These are phyloP conservation scores for Tylopilus plumbeoviolaceoides DNA, from an alignment of 768 basidiomycete species.

Conservation along the genomic window DNA sequence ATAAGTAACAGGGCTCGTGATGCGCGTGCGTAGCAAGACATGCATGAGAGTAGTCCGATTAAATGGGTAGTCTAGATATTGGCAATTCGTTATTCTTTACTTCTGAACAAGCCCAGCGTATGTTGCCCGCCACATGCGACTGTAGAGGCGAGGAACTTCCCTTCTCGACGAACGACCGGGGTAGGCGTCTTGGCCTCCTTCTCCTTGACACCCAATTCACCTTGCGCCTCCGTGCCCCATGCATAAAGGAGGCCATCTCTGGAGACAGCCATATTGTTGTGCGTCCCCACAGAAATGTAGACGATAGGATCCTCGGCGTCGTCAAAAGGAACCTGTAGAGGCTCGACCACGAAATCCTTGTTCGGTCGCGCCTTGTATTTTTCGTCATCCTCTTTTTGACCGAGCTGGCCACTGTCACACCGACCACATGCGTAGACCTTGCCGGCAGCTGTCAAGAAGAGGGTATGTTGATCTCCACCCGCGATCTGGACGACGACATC, in stretches of 20 bases:
- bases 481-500: conserved; percentile 67
- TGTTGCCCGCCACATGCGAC: conserved; percentile 80
- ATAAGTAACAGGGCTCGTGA: conserved; percentile 17
- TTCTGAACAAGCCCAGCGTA: conserved; percentile 67
- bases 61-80: conserved; percentile 9
- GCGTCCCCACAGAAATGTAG: conserved; percentile 62
- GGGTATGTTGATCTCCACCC: conserved; percentile 84
- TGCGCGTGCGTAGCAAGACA: conserved; percentile 14
- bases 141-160: conserved; percentile 46
- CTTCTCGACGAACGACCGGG: conserved; percentile 66
- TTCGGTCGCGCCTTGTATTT: conserved; percentile 53
- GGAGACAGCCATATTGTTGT: conserved; percentile 71
- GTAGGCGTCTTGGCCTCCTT: conserved; percentile 61
- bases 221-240: conserved; percentile 78
- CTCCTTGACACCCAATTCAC: conserved; percentile 66
- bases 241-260: conserved; percentile 62
- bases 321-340: conserved; percentile 63
- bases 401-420: conserved; percentile 79
- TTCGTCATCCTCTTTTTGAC: conserved; percentile 63
- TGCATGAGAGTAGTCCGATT: conserved; percentile 18
- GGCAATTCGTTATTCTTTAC: conserved; percentile 37
- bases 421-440: conserved; percentile 86
- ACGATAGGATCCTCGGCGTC: conserved; percentile 60
- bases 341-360: conserved; percentile 60
- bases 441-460: conserved; percentile 83